Evolutionary conservation across 257 asterid genomes (phyloP).

Genomic region (Penstemon newberryi): DNA sequence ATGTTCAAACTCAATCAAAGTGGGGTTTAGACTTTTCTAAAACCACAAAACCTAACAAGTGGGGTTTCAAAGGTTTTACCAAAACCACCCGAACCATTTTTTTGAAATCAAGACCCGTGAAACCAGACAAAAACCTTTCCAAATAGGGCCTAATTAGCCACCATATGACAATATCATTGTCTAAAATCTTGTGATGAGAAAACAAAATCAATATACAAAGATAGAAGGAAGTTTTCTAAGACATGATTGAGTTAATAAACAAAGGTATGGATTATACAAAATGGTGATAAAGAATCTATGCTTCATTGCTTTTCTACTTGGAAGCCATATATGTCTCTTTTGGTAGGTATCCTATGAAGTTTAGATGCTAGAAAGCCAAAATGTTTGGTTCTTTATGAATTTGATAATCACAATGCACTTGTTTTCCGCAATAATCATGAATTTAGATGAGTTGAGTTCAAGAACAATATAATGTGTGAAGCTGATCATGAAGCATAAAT

Average conservation of each 20-base stretch:
- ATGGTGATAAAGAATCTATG: slow-evolving; percentile 28
- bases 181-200: not conserved
- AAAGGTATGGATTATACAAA: slow-evolving; percentile 24
- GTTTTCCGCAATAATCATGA: slow-evolving; percentile 17
- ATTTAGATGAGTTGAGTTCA: slow-evolving; percentile 11
- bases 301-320: slow-evolving; percentile 33
- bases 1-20: too few species aligned
- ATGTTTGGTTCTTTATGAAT: not conserved
- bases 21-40: too few species aligned
- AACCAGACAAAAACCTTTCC: too few species aligned
- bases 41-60: too few species aligned
- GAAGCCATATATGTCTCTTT: slow-evolving; percentile 30
- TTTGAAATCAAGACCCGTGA: too few species aligned
- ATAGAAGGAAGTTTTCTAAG: not conserved
- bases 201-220: not conserved
- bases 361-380: slow-evolving; percentile 4
- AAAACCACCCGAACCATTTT: too few species aligned
- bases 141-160: not conserved
- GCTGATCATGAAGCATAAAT: too few species aligned
- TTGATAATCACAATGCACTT: slow-evolving; percentile 17
- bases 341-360: slow-evolving; percentile 21
- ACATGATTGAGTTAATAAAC: slow-evolving; percentile 1
- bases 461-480: not conserved
- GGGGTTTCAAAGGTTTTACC: too few species aligned
- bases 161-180: not conserved